Evolutionary conservation across 1,284 basidiomycete genomes (phyloP).

Genomic region (Xerocomus amazonicus): DNA sequence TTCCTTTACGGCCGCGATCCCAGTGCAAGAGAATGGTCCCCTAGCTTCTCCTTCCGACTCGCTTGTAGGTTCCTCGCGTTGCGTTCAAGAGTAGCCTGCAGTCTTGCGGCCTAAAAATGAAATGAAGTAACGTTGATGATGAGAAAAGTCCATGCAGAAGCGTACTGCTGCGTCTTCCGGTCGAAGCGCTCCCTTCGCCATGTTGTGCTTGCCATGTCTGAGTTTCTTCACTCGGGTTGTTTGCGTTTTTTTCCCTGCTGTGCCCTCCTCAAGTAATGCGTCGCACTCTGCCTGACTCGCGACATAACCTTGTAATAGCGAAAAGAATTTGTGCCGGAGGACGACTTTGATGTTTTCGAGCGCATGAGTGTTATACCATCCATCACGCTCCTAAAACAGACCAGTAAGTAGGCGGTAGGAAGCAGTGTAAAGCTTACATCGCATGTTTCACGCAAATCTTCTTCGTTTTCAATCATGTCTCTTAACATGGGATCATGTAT

Average conservation of each 20-base stretch:
- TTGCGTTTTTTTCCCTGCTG: conserved; percentile 42
- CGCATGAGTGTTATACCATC: conserved; percentile 77
- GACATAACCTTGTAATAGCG: conserved; percentile 70
- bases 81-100: conserved; percentile 57
- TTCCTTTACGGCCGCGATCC: conserved; percentile 14
- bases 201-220: conserved; percentile 72
- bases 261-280: conserved; percentile 51
- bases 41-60: conserved; percentile 28
- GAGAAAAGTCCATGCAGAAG: background rate
- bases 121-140: background rate
- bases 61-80: conserved; percentile 46
- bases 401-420: background rate
- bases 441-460: conserved; percentile 63
- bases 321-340: conserved; percentile 84
- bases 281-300: conserved; percentile 71
- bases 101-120: conserved; percentile 45
- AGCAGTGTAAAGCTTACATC: conserved; percentile 49
- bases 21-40: conserved; percentile 20
- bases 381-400: conserved; percentile 63
- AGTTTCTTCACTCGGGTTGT: conserved; percentile 43
- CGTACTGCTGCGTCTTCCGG: conserved; percentile 78
- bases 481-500: conserved; percentile 81
- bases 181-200: conserved; percentile 77
- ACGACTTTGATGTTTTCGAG: conserved; percentile 82
- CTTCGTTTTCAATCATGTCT: conserved; percentile 72